phyloP scores from a whole-genome alignment of 2,329 filamentous ascomycete species.

The Teratosphaeria epicoccoides region DNA sequence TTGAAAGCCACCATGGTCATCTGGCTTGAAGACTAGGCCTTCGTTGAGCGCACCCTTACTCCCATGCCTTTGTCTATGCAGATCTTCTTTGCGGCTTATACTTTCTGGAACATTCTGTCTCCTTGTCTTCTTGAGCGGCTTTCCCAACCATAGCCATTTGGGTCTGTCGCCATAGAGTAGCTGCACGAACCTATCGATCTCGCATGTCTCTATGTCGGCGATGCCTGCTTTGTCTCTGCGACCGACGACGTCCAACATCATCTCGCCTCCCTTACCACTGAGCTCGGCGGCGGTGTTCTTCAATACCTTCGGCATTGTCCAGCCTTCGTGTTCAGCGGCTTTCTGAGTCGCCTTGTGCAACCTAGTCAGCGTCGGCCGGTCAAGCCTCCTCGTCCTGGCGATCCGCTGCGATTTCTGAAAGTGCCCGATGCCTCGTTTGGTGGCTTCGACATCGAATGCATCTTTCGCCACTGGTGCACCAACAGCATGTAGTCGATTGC shows the following conservation, averaged over 20 bases:
- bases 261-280: slow-evolving; percentile 84
- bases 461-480: slow-evolving; percentile 82
- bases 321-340: slow-evolving; percentile 76
- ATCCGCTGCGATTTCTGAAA: slow-evolving; percentile 88
- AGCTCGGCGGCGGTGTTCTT: slow-evolving; percentile 93
- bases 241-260: slow-evolving; percentile 90
- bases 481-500: slow-evolving; percentile 76
- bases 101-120: slow-evolving; percentile 4
- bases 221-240: slow-evolving; percentile 76
- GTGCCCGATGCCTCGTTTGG: slow-evolving; percentile 72
- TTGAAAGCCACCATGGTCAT: slow-evolving; percentile 41
- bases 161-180: slow-evolving; percentile 70
- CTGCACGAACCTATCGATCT: slow-evolving; percentile 73
- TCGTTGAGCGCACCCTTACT: slow-evolving; percentile 3
- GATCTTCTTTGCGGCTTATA: background rate
- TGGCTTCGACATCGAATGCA: slow-evolving; percentile 72
- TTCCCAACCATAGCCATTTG: slow-evolving; percentile 94
- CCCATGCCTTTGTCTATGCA: slow-evolving; percentile 3
- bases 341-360: slow-evolving; percentile 81
- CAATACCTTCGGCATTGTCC: slow-evolving; percentile 85
- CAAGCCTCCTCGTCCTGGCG: slow-evolving; percentile 64
- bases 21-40: slow-evolving; percentile 43
- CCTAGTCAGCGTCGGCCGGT: slow-evolving; percentile 70
- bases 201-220: slow-evolving; percentile 81
- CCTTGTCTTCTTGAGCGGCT: slow-evolving; percentile 54